Conservation (phyloP, 352 stramenopile genomes). For the Phytophthora vignae region DNA sequence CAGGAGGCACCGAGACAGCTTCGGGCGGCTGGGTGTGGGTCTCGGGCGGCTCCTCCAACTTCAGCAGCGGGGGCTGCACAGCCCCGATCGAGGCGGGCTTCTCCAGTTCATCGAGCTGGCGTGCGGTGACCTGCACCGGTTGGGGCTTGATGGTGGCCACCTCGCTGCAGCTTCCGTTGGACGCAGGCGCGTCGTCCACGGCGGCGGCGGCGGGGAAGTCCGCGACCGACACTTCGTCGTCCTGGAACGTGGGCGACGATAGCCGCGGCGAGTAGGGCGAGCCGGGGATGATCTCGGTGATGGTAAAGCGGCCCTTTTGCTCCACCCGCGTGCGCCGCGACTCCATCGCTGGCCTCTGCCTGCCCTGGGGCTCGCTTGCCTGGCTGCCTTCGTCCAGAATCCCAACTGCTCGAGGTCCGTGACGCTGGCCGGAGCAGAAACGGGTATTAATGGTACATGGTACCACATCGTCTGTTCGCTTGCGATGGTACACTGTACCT, state of each 20-base stretch:
- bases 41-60: slow-evolving; percentile 25
- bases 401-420: slow-evolving; percentile 23
- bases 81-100: not conserved
- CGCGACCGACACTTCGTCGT: slow-evolving; percentile 23
- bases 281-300: slow-evolving; percentile 76
- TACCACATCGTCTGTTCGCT: not conserved
- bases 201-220: slow-evolving; percentile 11
- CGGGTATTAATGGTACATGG: not conserved
- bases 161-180: slow-evolving; percentile 22
- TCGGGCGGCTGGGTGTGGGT: slow-evolving; percentile 31
- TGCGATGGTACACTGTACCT: not conserved
- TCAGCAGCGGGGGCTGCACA: slow-evolving; percentile 1
- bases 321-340: slow-evolving; percentile 63
- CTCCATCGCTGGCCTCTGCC: slow-evolving; percentile 34
- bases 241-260: slow-evolving; percentile 32
- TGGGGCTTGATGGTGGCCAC: slow-evolving; percentile 25
- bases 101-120: slow-evolving; percentile 4
- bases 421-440: slow-evolving; percentile 4
- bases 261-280: slow-evolving; percentile 51
- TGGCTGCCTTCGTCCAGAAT: slow-evolving; percentile 13
- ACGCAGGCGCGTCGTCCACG: slow-evolving; percentile 18
- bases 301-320: slow-evolving; percentile 83
- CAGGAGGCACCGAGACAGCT: slow-evolving; percentile 12
- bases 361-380: not conserved
- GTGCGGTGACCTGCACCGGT: slow-evolving; percentile 3